Conservation (phyloP, 1,284 basidiomycete species). For the Naganishia liquefaciens region DNA sequence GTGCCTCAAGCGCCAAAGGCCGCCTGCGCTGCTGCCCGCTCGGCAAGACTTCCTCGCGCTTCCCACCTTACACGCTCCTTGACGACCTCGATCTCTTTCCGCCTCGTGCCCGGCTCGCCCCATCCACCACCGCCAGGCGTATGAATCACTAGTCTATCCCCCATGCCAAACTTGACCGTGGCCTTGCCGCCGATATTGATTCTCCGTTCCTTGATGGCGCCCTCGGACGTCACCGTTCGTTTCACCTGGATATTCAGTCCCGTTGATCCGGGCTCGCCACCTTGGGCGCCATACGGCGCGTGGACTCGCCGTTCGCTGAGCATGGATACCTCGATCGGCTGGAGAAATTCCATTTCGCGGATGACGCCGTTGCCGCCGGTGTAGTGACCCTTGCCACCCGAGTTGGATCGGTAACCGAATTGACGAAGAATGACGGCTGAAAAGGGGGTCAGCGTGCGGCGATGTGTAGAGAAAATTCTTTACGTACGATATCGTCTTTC, state of each 20-base stretch:
- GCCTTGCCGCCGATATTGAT: slow-evolving; percentile 91
- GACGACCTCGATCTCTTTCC: slow-evolving; percentile 41
- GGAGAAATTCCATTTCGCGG: slow-evolving; percentile 83
- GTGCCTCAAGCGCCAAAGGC: slow-evolving; percentile 12
- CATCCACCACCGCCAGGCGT: slow-evolving; percentile 93
- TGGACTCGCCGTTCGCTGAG: slow-evolving; percentile 71
- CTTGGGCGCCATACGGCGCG: slow-evolving; percentile 85
- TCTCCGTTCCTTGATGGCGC: slow-evolving; percentile 64
- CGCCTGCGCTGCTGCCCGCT: slow-evolving; percentile 53
- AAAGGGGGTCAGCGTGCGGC: neutral
- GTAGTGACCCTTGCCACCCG: slow-evolving; percentile 76
- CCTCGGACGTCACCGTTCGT: neutral
- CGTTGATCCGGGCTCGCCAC: slow-evolving; percentile 60
- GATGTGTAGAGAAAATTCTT: slow-evolving; percentile 46
- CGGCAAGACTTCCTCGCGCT: slow-evolving; percentile 70
- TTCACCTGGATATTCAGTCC: slow-evolving; percentile 34
- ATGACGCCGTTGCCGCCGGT: slow-evolving; percentile 84
- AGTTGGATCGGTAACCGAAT: slow-evolving; percentile 75
- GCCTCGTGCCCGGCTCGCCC: slow-evolving; percentile 60
- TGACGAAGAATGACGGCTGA: slow-evolving; percentile 74
- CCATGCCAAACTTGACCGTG: slow-evolving; percentile 70
- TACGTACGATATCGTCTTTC: slow-evolving; percentile 63
- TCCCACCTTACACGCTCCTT: slow-evolving; percentile 58
- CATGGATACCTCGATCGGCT: slow-evolving; percentile 82
- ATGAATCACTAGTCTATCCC: slow-evolving; percentile 58